Evolutionary conservation across 1,284 basidiomycete species (phyloP).

Genomic region (Cryptococcus sp.): DNA sequence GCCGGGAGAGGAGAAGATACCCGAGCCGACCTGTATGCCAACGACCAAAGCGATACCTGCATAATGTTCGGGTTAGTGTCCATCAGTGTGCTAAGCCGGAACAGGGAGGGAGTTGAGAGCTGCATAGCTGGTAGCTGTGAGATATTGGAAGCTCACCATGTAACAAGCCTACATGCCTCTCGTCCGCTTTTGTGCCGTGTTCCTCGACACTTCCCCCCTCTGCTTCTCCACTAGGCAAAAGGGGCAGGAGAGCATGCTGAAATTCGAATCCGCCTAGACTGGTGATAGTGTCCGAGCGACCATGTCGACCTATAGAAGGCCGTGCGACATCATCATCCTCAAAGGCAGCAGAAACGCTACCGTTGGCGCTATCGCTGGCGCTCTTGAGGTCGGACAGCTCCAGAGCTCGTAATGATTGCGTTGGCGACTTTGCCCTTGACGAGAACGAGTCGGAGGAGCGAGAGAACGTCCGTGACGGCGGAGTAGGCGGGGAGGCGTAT

Average conservation of each 20-base stretch:
- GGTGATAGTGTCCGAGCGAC: conserved; percentile 67
- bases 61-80: background rate
- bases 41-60: conserved; percentile 79
- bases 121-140: background rate
- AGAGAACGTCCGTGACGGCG: conserved; percentile 22
- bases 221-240: conserved; percentile 67
- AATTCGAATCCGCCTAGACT: conserved; percentile 67
- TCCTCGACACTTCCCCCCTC: conserved; percentile 61
- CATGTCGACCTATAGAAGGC: conserved; percentile 32
- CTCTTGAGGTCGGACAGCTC: conserved; percentile 65
- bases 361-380: conserved; percentile 1
- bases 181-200: conserved; percentile 47
- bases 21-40: conserved; percentile 85
- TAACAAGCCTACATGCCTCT: conserved; percentile 71
- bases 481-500: conserved; percentile 11
- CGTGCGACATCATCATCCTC: conserved; percentile 49
- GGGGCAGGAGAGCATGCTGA: conserved; percentile 70
- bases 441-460: conserved; percentile 45
- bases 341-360: conserved; percentile 7
- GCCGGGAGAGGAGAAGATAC: conserved; percentile 90
- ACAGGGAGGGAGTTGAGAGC: background rate
- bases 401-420: conserved; percentile 71
- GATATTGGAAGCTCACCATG: conserved; percentile 62
- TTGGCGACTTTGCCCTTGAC: conserved; percentile 57
- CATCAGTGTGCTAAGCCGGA: background rate